Percentiles rank a stretch among this genome's conserved stretches.
Conservation (phyloP, 202 grass and related monocot genomes). For the Schoenoplectus tabernaemontani region DNA sequence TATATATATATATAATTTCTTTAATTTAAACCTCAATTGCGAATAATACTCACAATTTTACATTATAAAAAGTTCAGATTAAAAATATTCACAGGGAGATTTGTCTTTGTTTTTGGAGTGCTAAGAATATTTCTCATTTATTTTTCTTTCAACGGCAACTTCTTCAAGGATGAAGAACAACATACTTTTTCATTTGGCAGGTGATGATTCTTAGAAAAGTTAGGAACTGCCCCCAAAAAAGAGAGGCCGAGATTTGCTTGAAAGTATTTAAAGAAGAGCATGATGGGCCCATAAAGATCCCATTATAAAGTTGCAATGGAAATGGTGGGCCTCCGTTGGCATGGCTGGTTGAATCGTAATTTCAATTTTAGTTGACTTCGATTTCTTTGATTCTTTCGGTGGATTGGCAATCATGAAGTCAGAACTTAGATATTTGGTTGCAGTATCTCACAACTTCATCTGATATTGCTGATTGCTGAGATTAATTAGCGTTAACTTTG, state of each 20-base stretch:
- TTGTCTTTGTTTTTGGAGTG: not conserved
- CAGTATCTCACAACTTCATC: not conserved
- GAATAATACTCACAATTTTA: not conserved
- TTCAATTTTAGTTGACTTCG: not conserved
- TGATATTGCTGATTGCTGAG: too few relatives aligned
- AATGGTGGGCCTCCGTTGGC: not conserved
- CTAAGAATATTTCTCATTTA: not conserved
- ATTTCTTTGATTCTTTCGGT: conserved; percentile 15
- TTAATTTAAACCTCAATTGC: too few relatives aligned
- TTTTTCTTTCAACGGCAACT: not conserved
- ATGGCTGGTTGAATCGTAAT: not conserved
- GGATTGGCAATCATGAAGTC: not conserved
- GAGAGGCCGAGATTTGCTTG: not conserved
- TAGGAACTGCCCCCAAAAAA: not conserved
- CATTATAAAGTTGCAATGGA: not conserved
- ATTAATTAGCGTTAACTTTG: not conserved
- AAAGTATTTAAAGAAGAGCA: not conserved
- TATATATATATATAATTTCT: too few relatives aligned
- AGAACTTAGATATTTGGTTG: not conserved
- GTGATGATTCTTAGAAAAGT: conserved; percentile 5
- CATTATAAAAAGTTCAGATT: not conserved
- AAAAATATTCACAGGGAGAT: not conserved
- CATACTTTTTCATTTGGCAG: not conserved
- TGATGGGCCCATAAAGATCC: not conserved
- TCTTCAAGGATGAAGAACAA: not conserved